Conservation (phyloP, 345 rosid genomes). For the Anastatica hierochuntica region DNA sequence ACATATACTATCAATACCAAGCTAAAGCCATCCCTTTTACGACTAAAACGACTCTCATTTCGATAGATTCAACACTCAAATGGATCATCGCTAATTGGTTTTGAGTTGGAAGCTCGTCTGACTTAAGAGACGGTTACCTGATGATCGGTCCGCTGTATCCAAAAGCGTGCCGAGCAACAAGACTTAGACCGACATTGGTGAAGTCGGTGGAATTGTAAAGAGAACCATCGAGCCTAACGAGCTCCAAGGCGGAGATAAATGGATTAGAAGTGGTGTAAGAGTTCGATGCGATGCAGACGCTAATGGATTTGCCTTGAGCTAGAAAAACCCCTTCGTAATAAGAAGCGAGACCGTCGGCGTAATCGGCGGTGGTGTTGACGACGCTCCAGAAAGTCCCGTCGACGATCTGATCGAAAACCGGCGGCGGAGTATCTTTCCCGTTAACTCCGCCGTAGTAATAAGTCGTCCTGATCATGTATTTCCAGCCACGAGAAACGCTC, state of each 20-base stretch:
- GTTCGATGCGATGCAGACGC: slow-evolving; percentile 63
- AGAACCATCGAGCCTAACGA: slow-evolving; percentile 45
- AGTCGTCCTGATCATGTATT: slow-evolving; percentile 59
- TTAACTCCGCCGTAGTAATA: slow-evolving; percentile 82
- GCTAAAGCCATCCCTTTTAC: neutral
- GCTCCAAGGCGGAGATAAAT: slow-evolving; percentile 80
- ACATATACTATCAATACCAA: neutral
- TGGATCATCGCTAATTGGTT: too few relatives aligned
- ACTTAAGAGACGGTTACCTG: slow-evolving; percentile 29
- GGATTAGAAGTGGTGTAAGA: slow-evolving; percentile 67
- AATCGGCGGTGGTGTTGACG: slow-evolving; percentile 72
- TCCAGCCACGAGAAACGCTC: slow-evolving; percentile 42
- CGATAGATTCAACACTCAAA: too few relatives aligned
- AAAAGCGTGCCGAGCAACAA: slow-evolving; percentile 73
- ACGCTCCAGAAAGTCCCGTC: slow-evolving; percentile 78
- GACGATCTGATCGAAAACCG: slow-evolving; percentile 85
- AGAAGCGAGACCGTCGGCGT: slow-evolving; percentile 37
- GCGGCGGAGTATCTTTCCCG: slow-evolving; percentile 42
- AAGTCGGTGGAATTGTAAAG: slow-evolving; percentile 72
- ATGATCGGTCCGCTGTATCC: slow-evolving; percentile 48
- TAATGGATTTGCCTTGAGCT: slow-evolving; percentile 64
- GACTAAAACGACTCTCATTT: too few relatives aligned
- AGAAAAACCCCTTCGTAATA: slow-evolving; percentile 73
- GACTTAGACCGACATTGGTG: slow-evolving; percentile 30
- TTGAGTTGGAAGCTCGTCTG: too few relatives aligned